phyloP scores from a whole-genome alignment of 441 rosid species.

The Omphalea diandra region DNA sequence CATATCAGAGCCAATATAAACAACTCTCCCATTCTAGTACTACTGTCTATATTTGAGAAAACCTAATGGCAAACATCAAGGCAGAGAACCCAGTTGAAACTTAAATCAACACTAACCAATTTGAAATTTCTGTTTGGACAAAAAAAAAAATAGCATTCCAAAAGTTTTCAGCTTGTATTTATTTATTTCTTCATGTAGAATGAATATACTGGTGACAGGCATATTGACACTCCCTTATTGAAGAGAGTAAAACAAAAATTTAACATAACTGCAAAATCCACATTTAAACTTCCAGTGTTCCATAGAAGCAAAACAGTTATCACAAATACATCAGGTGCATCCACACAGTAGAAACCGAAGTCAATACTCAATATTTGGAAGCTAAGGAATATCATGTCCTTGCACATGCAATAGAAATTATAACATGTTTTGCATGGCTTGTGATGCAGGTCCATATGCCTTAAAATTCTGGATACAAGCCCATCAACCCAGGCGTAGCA shows the following conservation, averaged over 20 bases:
- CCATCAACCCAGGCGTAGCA: not conserved
- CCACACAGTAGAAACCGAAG: not conserved
- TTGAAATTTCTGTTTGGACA: not conserved
- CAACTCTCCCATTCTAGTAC: not conserved
- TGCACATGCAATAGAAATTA: not conserved
- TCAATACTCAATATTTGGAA: not conserved
- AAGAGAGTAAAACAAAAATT: not conserved
- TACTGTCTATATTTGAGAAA: not conserved
- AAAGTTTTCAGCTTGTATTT: not conserved
- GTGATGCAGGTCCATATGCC: not conserved
- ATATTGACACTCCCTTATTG: not conserved
- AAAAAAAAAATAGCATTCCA: not conserved
- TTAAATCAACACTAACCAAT: constrained; percentile 5
- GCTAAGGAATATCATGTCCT: not conserved
- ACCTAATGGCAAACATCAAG: not conserved
- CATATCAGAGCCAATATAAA: constrained; percentile 16
- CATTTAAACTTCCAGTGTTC: not conserved
- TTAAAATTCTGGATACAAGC: not conserved
- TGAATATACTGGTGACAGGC: not conserved
- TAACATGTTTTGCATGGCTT: constrained; percentile 2
- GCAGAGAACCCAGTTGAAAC: not conserved
- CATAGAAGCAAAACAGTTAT: not conserved
- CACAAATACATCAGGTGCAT: constrained; percentile 1
- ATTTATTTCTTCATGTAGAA: not conserved
- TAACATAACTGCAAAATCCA: not conserved